Evolutionary conservation across 1,139 yeast species (phyloP).

Genomic region (Tardiomyces digboiensis): DNA sequence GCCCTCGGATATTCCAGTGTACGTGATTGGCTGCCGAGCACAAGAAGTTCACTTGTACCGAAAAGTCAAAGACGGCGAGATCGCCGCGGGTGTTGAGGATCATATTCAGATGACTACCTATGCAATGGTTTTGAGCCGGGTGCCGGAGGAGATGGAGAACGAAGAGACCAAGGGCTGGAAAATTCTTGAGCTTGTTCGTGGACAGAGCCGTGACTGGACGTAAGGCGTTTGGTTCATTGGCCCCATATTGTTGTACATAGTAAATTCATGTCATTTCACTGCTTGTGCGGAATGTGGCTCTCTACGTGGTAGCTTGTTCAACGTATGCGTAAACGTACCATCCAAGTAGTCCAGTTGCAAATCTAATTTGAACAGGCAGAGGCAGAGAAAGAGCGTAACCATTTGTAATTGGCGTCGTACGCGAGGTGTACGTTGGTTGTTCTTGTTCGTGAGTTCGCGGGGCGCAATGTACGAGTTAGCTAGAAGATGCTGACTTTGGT

Average conservation of each 20-base stretch:
- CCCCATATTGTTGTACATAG: background rate
- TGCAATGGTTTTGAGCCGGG: conserved; percentile 91
- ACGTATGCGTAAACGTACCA: no score
- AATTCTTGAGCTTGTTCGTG: conserved; percentile 89
- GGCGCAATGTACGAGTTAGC: no score
- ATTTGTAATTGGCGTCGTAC: no score
- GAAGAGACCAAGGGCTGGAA: conserved; percentile 97
- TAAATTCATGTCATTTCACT: conserved; percentile 7
- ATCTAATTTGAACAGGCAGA: no score
- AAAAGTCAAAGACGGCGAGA: conserved; percentile 84
- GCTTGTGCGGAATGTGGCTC: conserved; percentile 14
- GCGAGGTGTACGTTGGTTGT: no score
- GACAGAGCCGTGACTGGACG: conserved; percentile 86
- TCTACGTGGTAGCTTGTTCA: conserved; percentile 1
- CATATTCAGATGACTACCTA: conserved; percentile 88
- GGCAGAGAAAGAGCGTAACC: no score
- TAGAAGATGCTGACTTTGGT: no score
- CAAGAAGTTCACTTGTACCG: conserved; percentile 91
- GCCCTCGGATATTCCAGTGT: conserved; percentile 88
- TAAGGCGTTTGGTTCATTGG: conserved; percentile 23
- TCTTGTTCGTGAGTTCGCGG: no score
- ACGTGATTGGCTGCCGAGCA: conserved; percentile 93
- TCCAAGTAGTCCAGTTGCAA: no score
- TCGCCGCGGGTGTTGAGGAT: conserved; percentile 95
- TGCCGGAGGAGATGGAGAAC: conserved; percentile 87